A percentile compares a stretch with the other conserved stretches of the same genome.
These are phyloP conservation scores for Penicillium longicatenatum DNA, from an alignment of 495 filamentous ascomycete species.

Conservation along the genomic window DNA sequence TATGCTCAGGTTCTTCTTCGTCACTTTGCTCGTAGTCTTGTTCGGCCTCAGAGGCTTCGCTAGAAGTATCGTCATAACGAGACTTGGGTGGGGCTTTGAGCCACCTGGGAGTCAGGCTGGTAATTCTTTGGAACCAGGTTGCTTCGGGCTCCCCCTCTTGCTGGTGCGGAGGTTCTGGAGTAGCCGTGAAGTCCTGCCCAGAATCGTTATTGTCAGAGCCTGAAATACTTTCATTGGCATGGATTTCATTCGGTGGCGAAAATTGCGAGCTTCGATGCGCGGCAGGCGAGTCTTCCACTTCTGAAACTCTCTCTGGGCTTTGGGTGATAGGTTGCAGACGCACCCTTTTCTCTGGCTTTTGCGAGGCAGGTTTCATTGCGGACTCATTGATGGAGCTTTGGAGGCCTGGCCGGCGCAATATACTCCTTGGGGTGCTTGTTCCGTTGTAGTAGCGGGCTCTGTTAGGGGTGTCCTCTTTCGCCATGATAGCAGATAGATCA, in stretches of 20 bases:
- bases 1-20: constrained; percentile 17
- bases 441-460: constrained; percentile 44
- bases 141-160: constrained; percentile 16
- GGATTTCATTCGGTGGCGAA: constrained; percentile 11
- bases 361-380: constrained; percentile 17
- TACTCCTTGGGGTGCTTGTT: constrained; percentile 37
- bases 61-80: constrained; percentile 23
- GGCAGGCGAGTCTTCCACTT: constrained; percentile 22
- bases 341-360: constrained; percentile 19
- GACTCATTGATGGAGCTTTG: constrained; percentile 17
- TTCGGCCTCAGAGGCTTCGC: constrained; percentile 22
- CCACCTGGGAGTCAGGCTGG: constrained; percentile 45
- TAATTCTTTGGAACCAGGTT: constrained; percentile 43
- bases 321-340: constrained; percentile 30
- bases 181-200: constrained; percentile 23
- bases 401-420: constrained; percentile 18
- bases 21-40: constrained; percentile 23
- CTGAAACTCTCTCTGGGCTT: constrained; percentile 29
- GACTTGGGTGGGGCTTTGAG: constrained; percentile 35
- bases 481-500: constrained; percentile 39
- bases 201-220: constrained; percentile 21
- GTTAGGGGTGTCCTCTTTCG: constrained; percentile 43
- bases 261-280: not conserved
- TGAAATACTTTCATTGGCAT: constrained; percentile 19
- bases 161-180: constrained; percentile 27